A percentile compares a stretch with the other conserved stretches of the same genome.
Evolutionary conservation across 2,329 filamentous ascomycete genomes (phyloP).

Genomic region (Teratosphaeria destructans): DNA sequence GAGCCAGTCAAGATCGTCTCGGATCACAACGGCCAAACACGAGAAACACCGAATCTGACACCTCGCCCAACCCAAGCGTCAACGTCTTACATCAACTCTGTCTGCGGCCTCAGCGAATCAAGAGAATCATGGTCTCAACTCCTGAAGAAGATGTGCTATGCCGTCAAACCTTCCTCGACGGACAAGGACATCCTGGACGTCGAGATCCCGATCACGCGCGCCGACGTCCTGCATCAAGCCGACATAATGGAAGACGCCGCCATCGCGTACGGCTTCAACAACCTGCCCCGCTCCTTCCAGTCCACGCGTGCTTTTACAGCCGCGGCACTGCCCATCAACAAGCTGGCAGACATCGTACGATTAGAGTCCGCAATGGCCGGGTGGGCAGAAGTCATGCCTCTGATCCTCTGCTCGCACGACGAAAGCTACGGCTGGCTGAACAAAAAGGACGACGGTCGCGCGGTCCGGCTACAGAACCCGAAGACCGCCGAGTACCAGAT

Average conservation of each 20-base stretch:
- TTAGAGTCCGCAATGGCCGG: conserved; percentile 85
- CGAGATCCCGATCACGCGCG: conserved; percentile 75
- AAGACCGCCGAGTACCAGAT: conserved; percentile 92
- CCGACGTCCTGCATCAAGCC: conserved; percentile 90
- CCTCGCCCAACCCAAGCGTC: conserved; percentile 70
- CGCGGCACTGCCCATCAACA: conserved; percentile 82
- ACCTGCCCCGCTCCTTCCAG: conserved; percentile 75
- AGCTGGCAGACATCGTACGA: conserved; percentile 83
- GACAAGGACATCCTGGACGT: conserved; percentile 62
- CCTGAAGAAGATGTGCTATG: conserved; percentile 79
- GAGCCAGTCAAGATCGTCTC: conserved; percentile 91
- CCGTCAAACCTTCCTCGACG: conserved; percentile 62
- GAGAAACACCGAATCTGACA: conserved; percentile 71
- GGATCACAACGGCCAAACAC: conserved; percentile 74
- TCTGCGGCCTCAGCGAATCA: conserved; percentile 70
- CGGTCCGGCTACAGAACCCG: conserved; percentile 78
- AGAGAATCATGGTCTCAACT: conserved; percentile 67
- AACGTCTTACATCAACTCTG: conserved; percentile 86
- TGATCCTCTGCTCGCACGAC: conserved; percentile 94
- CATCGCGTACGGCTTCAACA: conserved; percentile 96
- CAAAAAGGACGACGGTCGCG: conserved; percentile 67
- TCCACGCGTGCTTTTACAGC: conserved; percentile 65
- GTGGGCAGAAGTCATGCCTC: conserved; percentile 90
- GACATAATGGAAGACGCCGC: conserved; percentile 99
- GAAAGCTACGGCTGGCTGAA: conserved; percentile 97